phyloP scores from a whole-genome alignment of 2,329 filamentous ascomycete genomes.

The Paecilomyces sp. region DNA sequence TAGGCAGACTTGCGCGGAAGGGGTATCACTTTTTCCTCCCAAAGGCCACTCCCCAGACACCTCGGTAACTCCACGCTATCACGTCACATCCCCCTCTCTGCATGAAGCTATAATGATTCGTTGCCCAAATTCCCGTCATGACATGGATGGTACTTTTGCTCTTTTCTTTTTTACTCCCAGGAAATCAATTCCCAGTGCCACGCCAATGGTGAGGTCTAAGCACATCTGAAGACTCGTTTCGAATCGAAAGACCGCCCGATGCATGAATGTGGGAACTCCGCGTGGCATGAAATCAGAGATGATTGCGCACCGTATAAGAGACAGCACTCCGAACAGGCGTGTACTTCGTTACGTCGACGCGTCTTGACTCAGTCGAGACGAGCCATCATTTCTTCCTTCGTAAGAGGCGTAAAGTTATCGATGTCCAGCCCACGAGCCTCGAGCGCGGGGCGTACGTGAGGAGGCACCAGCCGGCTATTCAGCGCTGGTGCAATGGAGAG shows the following conservation, averaged over 20 bases:
- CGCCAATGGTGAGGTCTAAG: constrained; percentile 18
- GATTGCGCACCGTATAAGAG: constrained; percentile 22
- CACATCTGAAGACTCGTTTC: constrained; percentile 20
- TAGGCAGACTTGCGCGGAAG: constrained; percentile 34
- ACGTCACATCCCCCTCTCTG: constrained; percentile 18
- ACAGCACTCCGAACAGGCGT: constrained; percentile 31
- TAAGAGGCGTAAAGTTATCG: constrained; percentile 84
- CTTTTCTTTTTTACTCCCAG: constrained; percentile 10
- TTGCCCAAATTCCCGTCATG: constrained; percentile 14
- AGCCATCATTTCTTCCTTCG: constrained; percentile 95
- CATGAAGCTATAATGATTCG: constrained; percentile 24
- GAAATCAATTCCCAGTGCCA: constrained; percentile 17
- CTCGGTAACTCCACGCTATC: constrained; percentile 32
- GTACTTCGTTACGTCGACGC: constrained; percentile 26
- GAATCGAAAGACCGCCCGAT: constrained; percentile 24
- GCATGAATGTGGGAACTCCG: constrained; percentile 21
- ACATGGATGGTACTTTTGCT: constrained; percentile 15
- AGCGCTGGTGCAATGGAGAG: constrained; percentile 87
- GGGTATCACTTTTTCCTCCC: constrained; percentile 38
- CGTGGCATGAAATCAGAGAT: constrained; percentile 20
- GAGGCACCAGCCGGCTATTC: constrained; percentile 81
- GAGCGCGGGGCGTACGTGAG: constrained; percentile 69
- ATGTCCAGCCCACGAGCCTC: constrained; percentile 78
- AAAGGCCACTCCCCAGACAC: constrained; percentile 31
- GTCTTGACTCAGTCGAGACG: constrained; percentile 72